Evolutionary conservation across 2,329 filamentous ascomycete genomes (phyloP).

Genomic region (Penicillium sp.): DNA sequence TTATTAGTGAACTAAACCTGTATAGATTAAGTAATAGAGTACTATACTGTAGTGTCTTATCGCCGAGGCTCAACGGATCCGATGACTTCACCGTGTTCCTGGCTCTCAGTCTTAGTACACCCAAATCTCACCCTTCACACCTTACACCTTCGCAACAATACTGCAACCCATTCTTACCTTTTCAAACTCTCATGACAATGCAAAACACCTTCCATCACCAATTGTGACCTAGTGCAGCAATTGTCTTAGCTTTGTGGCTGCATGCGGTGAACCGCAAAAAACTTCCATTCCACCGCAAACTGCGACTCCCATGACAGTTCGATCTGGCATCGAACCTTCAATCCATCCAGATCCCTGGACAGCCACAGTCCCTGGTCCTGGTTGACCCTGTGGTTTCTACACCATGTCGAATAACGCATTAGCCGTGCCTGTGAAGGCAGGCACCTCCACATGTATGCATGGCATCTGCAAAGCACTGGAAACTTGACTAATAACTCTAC

Average conservation of each 20-base stretch:
- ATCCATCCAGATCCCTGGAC: neutral
- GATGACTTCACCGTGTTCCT: neutral
- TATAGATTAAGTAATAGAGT: too few relatives aligned
- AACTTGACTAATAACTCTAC: neutral
- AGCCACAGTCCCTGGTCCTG: neutral
- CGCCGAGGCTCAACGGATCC: neutral
- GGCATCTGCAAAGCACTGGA: neutral
- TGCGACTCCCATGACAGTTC: constrained; percentile 4
- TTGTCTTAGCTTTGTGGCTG: constrained; percentile 8
- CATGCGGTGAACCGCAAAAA: constrained; percentile 6
- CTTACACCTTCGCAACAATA: neutral
- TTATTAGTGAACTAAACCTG: neutral
- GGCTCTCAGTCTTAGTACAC: neutral
- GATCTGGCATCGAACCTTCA: constrained; percentile 10
- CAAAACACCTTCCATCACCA: neutral
- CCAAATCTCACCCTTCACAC: neutral
- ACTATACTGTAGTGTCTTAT: neutral
- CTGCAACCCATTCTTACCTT: neutral
- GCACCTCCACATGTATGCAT: constrained; percentile 28
- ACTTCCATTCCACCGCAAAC: neutral
- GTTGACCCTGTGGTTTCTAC: constrained; percentile 6
- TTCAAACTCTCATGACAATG: neutral
- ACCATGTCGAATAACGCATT: constrained; percentile 32
- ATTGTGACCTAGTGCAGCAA: neutral
- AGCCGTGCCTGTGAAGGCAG: constrained; percentile 27